phyloP scores from a whole-genome alignment of 768 basidiomycete genomes.

The Boletus rubescentipes region DNA sequence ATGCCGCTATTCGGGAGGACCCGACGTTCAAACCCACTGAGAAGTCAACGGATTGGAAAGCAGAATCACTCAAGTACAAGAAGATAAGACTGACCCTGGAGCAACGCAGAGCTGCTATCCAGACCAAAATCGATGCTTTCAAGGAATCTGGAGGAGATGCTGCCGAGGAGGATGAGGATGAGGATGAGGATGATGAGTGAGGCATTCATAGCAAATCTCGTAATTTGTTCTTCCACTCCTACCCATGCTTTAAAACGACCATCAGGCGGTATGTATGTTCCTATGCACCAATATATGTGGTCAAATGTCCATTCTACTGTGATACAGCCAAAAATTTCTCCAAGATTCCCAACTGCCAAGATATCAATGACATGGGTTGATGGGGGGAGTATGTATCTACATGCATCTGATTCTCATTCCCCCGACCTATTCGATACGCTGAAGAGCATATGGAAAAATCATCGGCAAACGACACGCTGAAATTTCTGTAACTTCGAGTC shows the following conservation, averaged over 20 bases:
- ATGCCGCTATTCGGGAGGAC: constrained; percentile 95
- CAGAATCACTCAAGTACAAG: constrained; percentile 75
- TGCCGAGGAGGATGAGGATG: constrained; percentile 43
- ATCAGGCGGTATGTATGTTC: constrained; percentile 20
- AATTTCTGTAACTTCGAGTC: constrained; percentile 48
- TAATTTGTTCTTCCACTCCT: background rate
- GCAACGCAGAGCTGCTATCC: constrained; percentile 78
- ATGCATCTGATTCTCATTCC: constrained; percentile 40
- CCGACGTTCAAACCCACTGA: constrained; percentile 88
- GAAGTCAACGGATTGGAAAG: constrained; percentile 90
- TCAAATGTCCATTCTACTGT: constrained; percentile 12
- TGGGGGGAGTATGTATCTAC: constrained; percentile 41
- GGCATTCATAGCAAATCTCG: constrained; percentile 13
- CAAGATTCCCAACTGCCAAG: constrained; percentile 57
- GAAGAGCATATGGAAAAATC: constrained; percentile 54
- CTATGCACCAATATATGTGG: constrained; percentile 13
- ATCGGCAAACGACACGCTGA: constrained; percentile 54
- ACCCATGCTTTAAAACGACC: constrained; percentile 13
- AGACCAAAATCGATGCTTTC: constrained; percentile 89
- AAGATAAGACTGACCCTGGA: constrained; percentile 66
- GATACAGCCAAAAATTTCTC: constrained; percentile 34
- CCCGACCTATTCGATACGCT: constrained; percentile 52
- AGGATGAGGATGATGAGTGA: constrained; percentile 55
- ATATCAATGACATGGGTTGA: constrained; percentile 39
- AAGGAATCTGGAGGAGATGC: constrained; percentile 54